Conservation (phyloP, 1,284 basidiomycete genomes). For the Entoloma clypeatum region DNA sequence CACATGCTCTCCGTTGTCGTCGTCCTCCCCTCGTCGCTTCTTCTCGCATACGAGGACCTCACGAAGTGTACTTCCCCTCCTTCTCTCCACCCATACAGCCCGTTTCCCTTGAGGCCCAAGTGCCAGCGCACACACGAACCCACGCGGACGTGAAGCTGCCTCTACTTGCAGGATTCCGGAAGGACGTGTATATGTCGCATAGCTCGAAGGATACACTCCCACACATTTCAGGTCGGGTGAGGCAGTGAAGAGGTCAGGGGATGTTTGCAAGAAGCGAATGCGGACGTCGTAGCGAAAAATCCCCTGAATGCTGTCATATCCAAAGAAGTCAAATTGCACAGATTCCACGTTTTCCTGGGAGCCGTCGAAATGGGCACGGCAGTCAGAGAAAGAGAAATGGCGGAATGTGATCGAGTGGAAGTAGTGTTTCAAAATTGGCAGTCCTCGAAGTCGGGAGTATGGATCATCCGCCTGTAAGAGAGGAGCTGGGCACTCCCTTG, state of each 20-base stretch:
- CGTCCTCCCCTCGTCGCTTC: conserved; percentile 14
- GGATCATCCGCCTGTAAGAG: conserved; percentile 13
- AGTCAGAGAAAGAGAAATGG: conserved; percentile 38
- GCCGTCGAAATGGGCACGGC: conserved; percentile 2
- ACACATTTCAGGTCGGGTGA: conserved; percentile 15
- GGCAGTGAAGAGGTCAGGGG: neutral
- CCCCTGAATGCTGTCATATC: conserved; percentile 51
- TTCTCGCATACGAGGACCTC: conserved; percentile 35
- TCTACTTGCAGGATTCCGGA: neutral
- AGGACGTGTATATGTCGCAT: neutral
- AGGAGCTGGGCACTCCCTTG: neutral
- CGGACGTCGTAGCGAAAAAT: conserved; percentile 45
- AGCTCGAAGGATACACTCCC: conserved; percentile 12
- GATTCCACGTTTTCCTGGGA: conserved; percentile 9
- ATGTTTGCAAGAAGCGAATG: conserved; percentile 18
- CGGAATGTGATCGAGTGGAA: conserved; percentile 41
- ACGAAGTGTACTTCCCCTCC: conserved; percentile 34
- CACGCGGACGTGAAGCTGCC: conserved; percentile 19
- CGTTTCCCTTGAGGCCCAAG: conserved; percentile 43
- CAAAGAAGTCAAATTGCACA: conserved; percentile 37
- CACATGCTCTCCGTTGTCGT: conserved; percentile 10
- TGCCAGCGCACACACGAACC: conserved; percentile 43
- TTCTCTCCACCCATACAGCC: conserved; percentile 50
- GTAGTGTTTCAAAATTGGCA: conserved; percentile 25
- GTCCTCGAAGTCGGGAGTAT: conserved; percentile 2